phyloP scores from a whole-genome alignment of 805 yeast genomes.

The Candida glaebosa region DNA sequence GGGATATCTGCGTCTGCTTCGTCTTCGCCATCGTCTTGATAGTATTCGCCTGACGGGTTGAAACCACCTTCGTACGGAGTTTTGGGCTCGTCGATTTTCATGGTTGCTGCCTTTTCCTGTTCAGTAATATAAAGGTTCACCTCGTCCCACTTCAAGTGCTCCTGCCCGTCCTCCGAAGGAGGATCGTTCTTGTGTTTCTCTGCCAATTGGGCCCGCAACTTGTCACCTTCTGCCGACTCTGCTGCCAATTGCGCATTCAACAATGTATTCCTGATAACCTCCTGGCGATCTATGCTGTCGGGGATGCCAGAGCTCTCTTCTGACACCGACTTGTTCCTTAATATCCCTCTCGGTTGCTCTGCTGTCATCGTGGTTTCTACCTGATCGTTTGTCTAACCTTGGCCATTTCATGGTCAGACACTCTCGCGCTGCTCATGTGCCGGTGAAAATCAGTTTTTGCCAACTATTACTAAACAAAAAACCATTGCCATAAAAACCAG shows the following conservation, averaged over 20 bases:
- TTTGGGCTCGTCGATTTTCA: constrained; percentile 91
- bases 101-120: constrained; percentile 66
- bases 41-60: constrained; percentile 77
- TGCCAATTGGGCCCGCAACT: constrained; percentile 44
- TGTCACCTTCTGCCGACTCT: constrained; percentile 41
- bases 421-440: too few species aligned
- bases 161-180: constrained; percentile 9
- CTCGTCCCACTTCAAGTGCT: constrained; percentile 80
- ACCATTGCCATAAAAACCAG: too few species aligned
- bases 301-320: constrained; percentile 16
- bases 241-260: constrained; percentile 58
- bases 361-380: constrained; percentile 5
- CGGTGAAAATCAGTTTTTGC: too few species aligned
- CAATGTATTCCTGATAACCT: constrained; percentile 76
- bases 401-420: too few species aligned
- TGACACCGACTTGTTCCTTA: constrained; percentile 46
- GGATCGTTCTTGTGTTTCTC: constrained; percentile 13
- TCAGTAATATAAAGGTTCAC: constrained; percentile 70
- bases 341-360: constrained; percentile 41
- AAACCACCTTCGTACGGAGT: constrained; percentile 93
- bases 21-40: constrained; percentile 63
- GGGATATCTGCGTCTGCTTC: constrained; percentile 39
- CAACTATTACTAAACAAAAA: too few species aligned
- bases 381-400: too few species aligned
- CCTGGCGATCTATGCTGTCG: constrained; percentile 51